These are phyloP conservation scores for Bonia amplexicaulis DNA, from an alignment of 176 grass and related monocot genomes.

Conservation along the genomic window DNA sequence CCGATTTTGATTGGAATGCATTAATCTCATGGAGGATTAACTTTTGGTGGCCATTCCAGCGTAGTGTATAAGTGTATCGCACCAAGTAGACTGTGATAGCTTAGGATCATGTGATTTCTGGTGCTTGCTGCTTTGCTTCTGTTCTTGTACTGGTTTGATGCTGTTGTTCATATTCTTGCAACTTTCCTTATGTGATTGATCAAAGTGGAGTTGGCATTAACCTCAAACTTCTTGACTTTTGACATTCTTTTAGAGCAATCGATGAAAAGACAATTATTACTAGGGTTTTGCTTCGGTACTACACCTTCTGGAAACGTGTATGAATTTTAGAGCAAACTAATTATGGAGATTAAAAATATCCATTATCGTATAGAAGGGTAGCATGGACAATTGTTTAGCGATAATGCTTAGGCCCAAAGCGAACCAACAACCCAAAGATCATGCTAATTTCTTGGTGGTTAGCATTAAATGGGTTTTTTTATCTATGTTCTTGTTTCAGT, in stretches of 20 bases:
- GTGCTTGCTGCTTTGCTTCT: not conserved
- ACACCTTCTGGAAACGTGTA: not conserved
- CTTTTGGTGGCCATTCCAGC: not conserved
- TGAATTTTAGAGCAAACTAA: not conserved
- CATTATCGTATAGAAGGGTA: not conserved
- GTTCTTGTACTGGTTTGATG: not conserved
- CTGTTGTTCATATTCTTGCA: not conserved
- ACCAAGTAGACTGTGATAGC: conserved; percentile 8
- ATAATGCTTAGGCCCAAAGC: not conserved
- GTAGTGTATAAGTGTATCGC: conserved; percentile 8
- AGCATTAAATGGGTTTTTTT: not conserved
- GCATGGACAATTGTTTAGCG: not conserved
- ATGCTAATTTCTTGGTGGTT: not conserved
- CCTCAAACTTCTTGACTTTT: not conserved
- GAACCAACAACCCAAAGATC: not conserved
- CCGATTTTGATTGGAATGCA: conserved; percentile 23
- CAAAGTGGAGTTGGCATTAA: conserved; percentile 9
- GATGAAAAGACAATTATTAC: not conserved
- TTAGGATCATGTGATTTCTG: conserved; percentile 32
- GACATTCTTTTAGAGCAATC: not conserved
- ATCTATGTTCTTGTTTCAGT: conserved; percentile 8
- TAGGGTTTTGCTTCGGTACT: not conserved
- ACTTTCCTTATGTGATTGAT: not conserved
- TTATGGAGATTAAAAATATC: not conserved
- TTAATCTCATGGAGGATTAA: conserved; percentile 32